These are phyloP conservation scores for Kwoniella sp. DNA, from an alignment of 768 basidiomycete species.

Conservation along the genomic window DNA sequence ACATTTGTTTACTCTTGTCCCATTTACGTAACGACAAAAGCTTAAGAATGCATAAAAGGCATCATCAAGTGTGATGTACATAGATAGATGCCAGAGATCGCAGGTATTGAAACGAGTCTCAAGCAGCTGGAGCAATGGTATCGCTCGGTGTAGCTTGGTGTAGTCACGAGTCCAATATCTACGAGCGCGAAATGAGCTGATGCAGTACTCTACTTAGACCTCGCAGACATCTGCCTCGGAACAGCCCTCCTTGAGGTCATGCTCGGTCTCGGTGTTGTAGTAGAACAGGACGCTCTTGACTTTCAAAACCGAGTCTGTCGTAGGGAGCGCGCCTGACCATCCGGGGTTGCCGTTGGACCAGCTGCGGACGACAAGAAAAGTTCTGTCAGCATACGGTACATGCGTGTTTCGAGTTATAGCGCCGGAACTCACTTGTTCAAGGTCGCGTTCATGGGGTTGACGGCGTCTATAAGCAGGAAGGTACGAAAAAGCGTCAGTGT, in stretches of 20 bases:
- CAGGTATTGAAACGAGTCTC: no score
- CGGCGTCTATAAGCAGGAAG: constrained; percentile 3
- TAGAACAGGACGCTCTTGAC: constrained; percentile 23
- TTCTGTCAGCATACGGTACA: not conserved
- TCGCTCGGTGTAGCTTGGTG: no score
- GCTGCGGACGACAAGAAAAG: not conserved
- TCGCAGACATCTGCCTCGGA: constrained; percentile 51
- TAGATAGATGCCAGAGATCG: no score
- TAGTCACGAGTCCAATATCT: no score
- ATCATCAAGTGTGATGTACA: no score
- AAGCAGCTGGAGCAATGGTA: no score
- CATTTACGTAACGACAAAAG: not conserved
- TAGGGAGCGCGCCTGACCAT: constrained; percentile 5
- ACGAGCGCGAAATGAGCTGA: no score
- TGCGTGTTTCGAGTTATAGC: no score
- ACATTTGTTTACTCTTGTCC: not conserved
- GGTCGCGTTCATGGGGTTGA: constrained; percentile 9
- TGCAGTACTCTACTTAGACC: not conserved
- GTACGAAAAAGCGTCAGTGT: no score
- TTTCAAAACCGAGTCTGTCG: constrained; percentile 8
- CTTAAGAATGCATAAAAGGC: not conserved
- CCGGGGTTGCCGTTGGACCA: constrained; percentile 14
- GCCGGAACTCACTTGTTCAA: constrained; percentile 12
- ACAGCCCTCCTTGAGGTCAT: not conserved
- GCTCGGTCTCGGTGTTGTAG: constrained; percentile 17